Evolutionary conservation across 129 eudicot genomes (phyloP).

Genomic region (Flaveria sonorensis): DNA sequence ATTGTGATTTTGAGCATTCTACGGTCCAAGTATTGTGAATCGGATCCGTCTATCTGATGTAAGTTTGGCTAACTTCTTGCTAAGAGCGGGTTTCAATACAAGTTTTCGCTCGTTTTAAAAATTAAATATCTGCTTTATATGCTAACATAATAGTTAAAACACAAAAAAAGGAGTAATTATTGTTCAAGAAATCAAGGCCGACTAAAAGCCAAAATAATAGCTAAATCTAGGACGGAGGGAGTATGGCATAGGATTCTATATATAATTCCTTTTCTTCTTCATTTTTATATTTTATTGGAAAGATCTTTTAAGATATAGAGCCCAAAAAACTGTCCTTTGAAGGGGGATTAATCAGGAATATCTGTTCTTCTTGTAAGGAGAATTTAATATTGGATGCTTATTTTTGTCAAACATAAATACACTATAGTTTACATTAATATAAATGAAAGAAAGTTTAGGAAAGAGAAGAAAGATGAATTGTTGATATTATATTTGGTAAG

Average conservation of each 20-base stretch:
- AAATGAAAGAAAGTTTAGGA: not conserved
- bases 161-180: not conserved
- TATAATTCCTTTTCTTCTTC: constrained; percentile 14
- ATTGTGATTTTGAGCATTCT: too few species aligned
- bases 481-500: not conserved
- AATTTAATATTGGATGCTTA: constrained; percentile 18
- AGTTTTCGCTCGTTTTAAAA: too few species aligned
- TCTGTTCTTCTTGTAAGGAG: constrained; percentile 10
- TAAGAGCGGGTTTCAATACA: too few species aligned
- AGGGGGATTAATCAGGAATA: not conserved
- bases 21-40: too few species aligned
- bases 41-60: too few species aligned
- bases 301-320: constrained; percentile 21
- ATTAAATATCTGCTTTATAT: not conserved
- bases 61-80: too few species aligned
- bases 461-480: not conserved
- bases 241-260: not conserved
- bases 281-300: constrained; percentile 4
- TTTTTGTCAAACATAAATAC: not conserved
- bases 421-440: not conserved
- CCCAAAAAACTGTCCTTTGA: constrained; percentile 17
- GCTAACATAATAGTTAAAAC: not conserved
- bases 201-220: constrained; percentile 13
- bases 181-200: constrained; percentile 14
- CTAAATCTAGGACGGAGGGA: not conserved